phyloP scores from a whole-genome alignment of 306 rosid species.

The Rubus idaeus region DNA sequence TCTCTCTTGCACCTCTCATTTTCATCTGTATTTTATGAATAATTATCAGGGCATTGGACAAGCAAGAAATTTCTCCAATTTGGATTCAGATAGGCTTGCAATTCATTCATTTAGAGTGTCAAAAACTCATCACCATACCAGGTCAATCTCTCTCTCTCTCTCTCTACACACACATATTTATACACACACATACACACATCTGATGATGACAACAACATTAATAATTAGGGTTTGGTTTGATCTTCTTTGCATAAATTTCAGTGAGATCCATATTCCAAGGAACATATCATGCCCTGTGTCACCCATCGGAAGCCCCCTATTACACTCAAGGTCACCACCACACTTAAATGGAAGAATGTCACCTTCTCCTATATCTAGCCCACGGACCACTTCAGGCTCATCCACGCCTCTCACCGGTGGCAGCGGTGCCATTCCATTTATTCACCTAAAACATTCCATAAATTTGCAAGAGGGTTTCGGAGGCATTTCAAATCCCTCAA shows the following conservation, averaged over 20 bases:
- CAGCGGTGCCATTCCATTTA: conserved; percentile 73
- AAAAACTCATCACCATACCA: conserved; percentile 60
- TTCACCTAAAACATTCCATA: conserved; percentile 54
- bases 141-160: conserved; percentile 53
- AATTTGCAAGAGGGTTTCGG: conserved; percentile 76
- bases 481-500: conserved; percentile 63
- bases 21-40: not conserved
- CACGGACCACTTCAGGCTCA: conserved; percentile 88
- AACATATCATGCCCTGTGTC: conserved; percentile 97
- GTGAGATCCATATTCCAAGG: conserved; percentile 76
- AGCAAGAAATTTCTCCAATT: conserved; percentile 46
- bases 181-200: not conserved
- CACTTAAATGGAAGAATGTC: conserved; percentile 85
- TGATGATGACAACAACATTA: conserved; percentile 11
- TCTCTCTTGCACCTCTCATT: not conserved
- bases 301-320: conserved; percentile 97
- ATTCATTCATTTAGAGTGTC: conserved; percentile 85
- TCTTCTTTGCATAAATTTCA: conserved; percentile 45
- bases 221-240: conserved; percentile 29
- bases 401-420: conserved; percentile 88
- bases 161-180: not conserved
- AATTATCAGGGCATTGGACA: conserved; percentile 69
- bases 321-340: conserved; percentile 89
- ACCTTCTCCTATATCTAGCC: conserved; percentile 97
- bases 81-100: conserved; percentile 89